Base-by-base conservation (phyloP, 2,329 filamentous ascomycete species). In the Aspergillus sp. region DNA sequence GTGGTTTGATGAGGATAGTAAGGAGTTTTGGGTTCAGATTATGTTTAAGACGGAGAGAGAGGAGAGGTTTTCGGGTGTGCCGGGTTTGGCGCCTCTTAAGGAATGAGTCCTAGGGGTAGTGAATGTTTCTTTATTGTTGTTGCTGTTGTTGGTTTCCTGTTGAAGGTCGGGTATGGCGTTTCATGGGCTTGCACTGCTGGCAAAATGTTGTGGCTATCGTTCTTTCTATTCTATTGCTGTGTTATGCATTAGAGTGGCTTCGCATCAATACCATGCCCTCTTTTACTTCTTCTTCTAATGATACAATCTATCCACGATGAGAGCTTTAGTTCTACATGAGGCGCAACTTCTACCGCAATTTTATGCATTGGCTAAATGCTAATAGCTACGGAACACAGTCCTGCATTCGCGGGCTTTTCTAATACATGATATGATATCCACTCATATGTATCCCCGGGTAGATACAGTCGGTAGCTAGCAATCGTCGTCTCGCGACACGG, bases 31-130 rank as follows among this genome's bases (percentile, higher is more conserved):
- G 91, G 86, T 97, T 43, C 95, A 98, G 82, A 85, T 99, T 66
- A 91, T 98, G 83, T 99, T 98, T 80, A 95, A 97, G 86, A 98
- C 95, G 41, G 95, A 99, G 82, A 87, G 95, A 65, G 95, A 98
- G 79, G 94, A 97, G 84, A 84, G 92, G 62, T 98, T 87, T 69
- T 86, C 82, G 69, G 86, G 85, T 68, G 87, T 89, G 47, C 87
- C 87, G 38, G 87, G 87, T 59, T 75, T 89, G 72, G 86, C 85
- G 13, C 84, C 85, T 19, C 71, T 72, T 69, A 73, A 66, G 13
- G 15, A 65, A 67, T 49, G 66, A 70, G 64, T 7, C 23, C 5
- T 25, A 2, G 43, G 45, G 13, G 15, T n/a, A 32, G 47, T 30
- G 28, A 50, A 50, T 32, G 23, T 9, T 21, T 19, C 8, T 45